phyloP scores from a whole-genome alignment of 2,329 filamentous ascomycete genomes.

The Cordyceps militaris region DNA sequence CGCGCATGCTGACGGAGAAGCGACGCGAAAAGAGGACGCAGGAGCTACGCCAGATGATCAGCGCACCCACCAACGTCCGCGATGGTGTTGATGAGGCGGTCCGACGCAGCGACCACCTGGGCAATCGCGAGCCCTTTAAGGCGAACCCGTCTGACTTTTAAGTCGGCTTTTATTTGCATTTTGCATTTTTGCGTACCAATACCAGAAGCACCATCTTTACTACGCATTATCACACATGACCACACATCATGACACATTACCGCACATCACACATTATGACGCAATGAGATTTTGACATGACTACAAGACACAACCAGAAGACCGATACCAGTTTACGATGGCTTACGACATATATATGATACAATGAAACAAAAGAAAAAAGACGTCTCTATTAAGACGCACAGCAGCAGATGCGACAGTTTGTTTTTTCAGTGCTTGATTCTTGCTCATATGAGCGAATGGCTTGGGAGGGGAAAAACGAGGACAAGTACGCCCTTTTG shows the following conservation, averaged over 20 bases:
- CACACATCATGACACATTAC: not conserved
- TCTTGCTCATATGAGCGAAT: not conserved
- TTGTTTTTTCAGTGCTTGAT: not conserved
- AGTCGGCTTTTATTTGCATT: not conserved
- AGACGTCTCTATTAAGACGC: not conserved
- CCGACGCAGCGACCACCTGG: conserved; percentile 28
- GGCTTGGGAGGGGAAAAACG: not conserved
- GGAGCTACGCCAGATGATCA: conserved; percentile 54
- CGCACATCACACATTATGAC: not conserved
- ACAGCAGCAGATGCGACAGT: not conserved
- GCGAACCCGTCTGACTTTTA: not conserved
- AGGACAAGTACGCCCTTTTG: not conserved
- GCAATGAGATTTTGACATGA: not conserved
- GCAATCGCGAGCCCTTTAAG: not conserved
- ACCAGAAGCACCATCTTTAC: not conserved
- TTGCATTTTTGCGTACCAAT: not conserved
- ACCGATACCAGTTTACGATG: conserved; percentile 1
- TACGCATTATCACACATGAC: not conserved
- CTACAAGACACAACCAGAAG: not conserved
- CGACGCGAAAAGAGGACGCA: conserved; percentile 51
- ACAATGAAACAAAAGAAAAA: not conserved
- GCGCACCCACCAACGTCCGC: conserved; percentile 49
- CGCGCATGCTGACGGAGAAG: conserved; percentile 49
- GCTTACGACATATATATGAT: conserved; percentile 5
- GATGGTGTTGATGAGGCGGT: conserved; percentile 54